These are phyloP conservation scores for Vinca major DNA, from an alignment of 305 asterid species.

Conservation along the genomic window DNA sequence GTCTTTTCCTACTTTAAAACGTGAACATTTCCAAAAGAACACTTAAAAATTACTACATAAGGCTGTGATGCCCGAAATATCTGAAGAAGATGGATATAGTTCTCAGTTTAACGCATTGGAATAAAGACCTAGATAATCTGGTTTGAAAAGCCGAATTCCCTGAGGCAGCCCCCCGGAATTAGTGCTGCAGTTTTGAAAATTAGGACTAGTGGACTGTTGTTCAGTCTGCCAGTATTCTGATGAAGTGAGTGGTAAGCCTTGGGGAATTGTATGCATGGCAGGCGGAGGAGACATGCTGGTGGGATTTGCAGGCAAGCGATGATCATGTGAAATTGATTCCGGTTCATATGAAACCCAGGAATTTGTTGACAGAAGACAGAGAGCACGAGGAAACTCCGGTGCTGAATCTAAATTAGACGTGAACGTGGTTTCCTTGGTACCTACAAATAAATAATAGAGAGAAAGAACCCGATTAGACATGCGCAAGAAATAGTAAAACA, in stretches of 20 bases:
- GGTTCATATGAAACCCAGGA: constrained; percentile 53
- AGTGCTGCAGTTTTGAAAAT: constrained; percentile 4
- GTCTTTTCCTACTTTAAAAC: background rate
- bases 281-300: constrained; percentile 10
- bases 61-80: background rate
- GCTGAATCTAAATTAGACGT: constrained; percentile 43
- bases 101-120: constrained; percentile 3
- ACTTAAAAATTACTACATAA: background rate
- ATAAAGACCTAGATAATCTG: constrained; percentile 14
- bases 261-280: constrained; percentile 12
- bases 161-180: constrained; percentile 13
- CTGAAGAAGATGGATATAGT: background rate
- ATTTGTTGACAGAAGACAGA: constrained; percentile 96
- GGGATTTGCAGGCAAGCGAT: constrained; percentile 22
- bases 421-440: constrained; percentile 44
- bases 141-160: constrained; percentile 16
- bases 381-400: constrained; percentile 69
- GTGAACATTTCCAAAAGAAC: constrained; percentile 4
- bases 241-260: constrained; percentile 18
- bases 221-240: constrained; percentile 23
- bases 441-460: constrained; percentile 20
- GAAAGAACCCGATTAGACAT: background rate
- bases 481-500: background rate
- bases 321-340: constrained; percentile 29
- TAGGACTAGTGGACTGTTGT: constrained; percentile 12